phyloP scores from a whole-genome alignment of 2,329 filamentous ascomycete species.

The Pestalotiopsis sp. region DNA sequence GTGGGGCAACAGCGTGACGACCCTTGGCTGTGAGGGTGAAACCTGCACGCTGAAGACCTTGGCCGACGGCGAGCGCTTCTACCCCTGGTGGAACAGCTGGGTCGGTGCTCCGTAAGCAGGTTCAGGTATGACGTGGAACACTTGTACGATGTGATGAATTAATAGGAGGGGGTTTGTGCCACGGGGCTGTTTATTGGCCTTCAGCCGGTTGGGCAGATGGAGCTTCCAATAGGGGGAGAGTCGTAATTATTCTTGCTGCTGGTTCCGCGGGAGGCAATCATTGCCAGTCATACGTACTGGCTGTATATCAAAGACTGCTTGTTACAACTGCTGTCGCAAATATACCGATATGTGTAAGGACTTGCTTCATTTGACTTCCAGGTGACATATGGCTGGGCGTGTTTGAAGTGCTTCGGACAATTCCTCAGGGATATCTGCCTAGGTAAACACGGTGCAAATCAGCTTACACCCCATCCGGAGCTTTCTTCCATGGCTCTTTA shows the following conservation, averaged over 20 bases:
- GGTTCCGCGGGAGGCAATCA: not conserved
- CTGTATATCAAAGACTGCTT: not conserved
- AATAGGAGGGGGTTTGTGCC: not conserved
- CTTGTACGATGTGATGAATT: not conserved
- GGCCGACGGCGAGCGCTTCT: constrained; percentile 9
- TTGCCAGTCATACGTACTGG: not conserved
- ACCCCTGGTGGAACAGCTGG: constrained; percentile 12
- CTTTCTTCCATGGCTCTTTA: too few species aligned
- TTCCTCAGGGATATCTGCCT: too few species aligned
- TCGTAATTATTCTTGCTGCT: not conserved
- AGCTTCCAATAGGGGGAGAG: not conserved
- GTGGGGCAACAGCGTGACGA: constrained; percentile 30
- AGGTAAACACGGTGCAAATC: too few species aligned
- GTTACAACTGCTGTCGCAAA: not conserved
- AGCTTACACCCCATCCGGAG: too few species aligned
- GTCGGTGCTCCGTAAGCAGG: not conserved
- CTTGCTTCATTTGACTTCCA: too few species aligned
- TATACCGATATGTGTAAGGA: not conserved
- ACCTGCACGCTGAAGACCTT: constrained; percentile 8
- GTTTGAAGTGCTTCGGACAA: too few species aligned
- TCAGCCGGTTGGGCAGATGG: not conserved
- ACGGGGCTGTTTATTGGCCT: not conserved
- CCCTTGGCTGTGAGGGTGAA: constrained; percentile 4
- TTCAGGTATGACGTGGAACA: not conserved
- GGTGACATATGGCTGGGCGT: too few species aligned